Evolutionary conservation across 176 grass and related monocot genomes (phyloP).

Genomic region (Hordeum marinum): DNA sequence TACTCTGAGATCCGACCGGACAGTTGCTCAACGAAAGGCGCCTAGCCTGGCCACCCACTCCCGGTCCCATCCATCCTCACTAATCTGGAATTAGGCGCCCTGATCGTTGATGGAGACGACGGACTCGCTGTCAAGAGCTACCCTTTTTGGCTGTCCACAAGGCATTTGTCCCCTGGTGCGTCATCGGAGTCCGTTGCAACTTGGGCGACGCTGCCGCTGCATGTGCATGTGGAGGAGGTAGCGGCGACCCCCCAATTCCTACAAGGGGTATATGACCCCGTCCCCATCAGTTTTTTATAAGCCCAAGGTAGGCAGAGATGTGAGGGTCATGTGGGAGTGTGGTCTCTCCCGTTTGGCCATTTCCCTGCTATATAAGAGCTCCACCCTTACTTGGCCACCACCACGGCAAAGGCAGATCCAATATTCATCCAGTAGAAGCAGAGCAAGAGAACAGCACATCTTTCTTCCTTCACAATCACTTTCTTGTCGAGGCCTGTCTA

Average conservation of each 20-base stretch:
- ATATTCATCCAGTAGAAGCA: neutral
- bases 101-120: neutral
- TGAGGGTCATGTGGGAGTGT: neutral
- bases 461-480: neutral
- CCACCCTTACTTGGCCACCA: neutral
- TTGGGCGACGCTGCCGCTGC: constrained; percentile 9
- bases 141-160: neutral
- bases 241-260: constrained; percentile 10
- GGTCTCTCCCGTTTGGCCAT: neutral
- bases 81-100: neutral
- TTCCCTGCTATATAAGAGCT: neutral
- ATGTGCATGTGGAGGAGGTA: neutral
- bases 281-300: neutral
- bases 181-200: constrained; percentile 11
- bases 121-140: neutral
- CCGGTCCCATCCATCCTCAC: neutral
- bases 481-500: neutral
- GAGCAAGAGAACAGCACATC: neutral
- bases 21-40: neutral
- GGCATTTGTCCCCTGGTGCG: constrained; percentile 5
- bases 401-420: neutral
- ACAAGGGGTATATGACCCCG: constrained; percentile 28
- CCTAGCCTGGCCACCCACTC: neutral
- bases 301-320: neutral
- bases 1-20: neutral